Conservation (phyloP, 2,329 filamentous ascomycete species). For the Aurifilum marmelostoma region DNA sequence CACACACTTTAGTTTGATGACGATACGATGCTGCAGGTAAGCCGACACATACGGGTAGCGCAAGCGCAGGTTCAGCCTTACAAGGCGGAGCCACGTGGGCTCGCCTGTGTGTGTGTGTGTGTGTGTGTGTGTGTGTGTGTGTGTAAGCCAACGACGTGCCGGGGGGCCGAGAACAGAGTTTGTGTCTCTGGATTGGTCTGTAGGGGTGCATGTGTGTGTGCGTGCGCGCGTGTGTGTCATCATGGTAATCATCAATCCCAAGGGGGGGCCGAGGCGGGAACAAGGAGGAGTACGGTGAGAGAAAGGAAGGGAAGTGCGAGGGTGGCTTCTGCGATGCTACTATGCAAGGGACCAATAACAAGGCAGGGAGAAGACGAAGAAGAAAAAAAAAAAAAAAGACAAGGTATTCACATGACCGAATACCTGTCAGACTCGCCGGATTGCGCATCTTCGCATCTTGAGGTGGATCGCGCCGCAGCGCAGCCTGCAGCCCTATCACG, state of each 20-base stretch:
- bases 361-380: neutral
- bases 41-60: neutral
- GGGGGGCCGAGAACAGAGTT: neutral
- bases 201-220: no score
- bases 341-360: neutral
- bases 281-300: neutral
- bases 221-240: neutral
- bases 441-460: neutral
- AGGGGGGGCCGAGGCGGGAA: no score
- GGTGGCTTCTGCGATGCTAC: neutral
- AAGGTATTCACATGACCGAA: neutral
- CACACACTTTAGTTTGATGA: neutral
- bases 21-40: neutral
- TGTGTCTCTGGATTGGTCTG: neutral
- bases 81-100: conserved; percentile 17
- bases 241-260: neutral
- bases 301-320: neutral
- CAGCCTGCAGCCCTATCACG: neutral
- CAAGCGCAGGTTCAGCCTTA: conserved; percentile 10
- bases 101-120: neutral
- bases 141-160: neutral
- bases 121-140: neutral
- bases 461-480: neutral
- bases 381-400: neutral
- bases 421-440: neutral